Conservation (phyloP, 2,329 filamentous ascomycete species). For the Fusarium staphyleae region DNA sequence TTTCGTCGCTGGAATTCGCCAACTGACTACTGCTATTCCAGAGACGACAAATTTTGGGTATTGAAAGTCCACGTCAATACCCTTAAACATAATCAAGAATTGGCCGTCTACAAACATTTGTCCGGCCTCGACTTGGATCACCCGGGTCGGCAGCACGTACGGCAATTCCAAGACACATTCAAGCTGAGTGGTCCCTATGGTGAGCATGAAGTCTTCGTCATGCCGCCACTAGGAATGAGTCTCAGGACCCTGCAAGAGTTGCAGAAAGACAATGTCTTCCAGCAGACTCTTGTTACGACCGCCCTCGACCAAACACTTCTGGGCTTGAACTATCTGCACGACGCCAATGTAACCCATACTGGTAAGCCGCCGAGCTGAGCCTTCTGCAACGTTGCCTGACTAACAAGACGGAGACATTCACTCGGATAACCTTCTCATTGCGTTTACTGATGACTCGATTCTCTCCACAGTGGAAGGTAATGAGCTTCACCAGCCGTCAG, state of each 20-base stretch:
- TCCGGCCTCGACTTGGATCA: conserved; percentile 36
- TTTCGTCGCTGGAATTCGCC: not conserved
- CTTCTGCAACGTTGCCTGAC: too few species aligned
- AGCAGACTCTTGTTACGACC: conserved; percentile 36
- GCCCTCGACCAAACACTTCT: conserved; percentile 37
- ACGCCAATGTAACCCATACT: conserved; percentile 40
- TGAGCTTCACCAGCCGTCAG: conserved; percentile 42
- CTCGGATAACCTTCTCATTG: conserved; percentile 48
- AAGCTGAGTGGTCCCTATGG: conserved; percentile 42
- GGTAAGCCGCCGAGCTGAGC: conserved; percentile 36
- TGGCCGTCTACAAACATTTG: conserved; percentile 42
- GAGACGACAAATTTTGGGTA: conserved; percentile 38
- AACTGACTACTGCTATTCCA: conserved; percentile 6
- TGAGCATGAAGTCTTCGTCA: conserved; percentile 46
- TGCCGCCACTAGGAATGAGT: conserved; percentile 49
- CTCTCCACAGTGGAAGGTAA: conserved; percentile 43
- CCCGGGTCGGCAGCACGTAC: conserved; percentile 42
- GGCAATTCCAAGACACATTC: conserved; percentile 48
- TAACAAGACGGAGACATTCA: conserved; percentile 43
- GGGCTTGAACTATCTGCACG: conserved; percentile 39
- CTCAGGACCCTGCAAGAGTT: conserved; percentile 46
- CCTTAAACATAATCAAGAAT: conserved; percentile 41
- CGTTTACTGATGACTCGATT: conserved; percentile 42
- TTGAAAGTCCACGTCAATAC: conserved; percentile 47
- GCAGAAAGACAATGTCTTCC: conserved; percentile 38